These are phyloP conservation scores for Pelargonium exstipulatum DNA, from an alignment of 441 rosid species.

Conservation along the genomic window DNA sequence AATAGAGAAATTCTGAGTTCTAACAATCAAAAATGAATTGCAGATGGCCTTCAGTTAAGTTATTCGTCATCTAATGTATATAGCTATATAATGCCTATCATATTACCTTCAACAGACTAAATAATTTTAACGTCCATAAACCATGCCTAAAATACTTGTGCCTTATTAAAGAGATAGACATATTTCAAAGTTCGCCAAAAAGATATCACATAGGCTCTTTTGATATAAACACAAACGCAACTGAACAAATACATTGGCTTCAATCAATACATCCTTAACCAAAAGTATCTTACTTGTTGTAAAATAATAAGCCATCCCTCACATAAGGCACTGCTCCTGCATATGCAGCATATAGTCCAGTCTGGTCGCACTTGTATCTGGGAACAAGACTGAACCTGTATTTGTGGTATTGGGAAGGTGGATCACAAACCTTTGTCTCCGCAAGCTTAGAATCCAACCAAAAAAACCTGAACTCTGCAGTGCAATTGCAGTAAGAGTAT, in stretches of 20 bases:
- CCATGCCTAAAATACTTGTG: background rate
- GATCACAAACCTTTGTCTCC: constrained; percentile 75
- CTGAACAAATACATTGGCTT: background rate
- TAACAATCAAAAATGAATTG: background rate
- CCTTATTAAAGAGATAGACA: too few relatives aligned
- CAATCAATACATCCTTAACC: background rate
- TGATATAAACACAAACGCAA: background rate
- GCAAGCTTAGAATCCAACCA: constrained; percentile 86
- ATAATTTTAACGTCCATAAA: background rate
- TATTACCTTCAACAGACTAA: background rate
- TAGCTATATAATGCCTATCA: background rate
- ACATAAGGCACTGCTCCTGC: constrained; percentile 54
- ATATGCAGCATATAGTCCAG: constrained; percentile 59
- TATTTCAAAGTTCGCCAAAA: too few relatives aligned
- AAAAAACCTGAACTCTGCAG: constrained; percentile 85
- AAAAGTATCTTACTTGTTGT: constrained; percentile 63
- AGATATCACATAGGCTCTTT: too few relatives aligned
- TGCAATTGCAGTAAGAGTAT: constrained; percentile 78
- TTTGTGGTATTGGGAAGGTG: constrained; percentile 65
- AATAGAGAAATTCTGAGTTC: background rate
- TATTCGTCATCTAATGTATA: background rate
- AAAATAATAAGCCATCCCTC: constrained; percentile 83
- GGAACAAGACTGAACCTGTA: constrained; percentile 60
- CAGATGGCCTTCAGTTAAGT: background rate
- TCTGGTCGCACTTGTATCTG: constrained; percentile 61